phyloP scores from a whole-genome alignment of 2,329 filamentous ascomycete species.

The Fusarium verrucosum region DNA sequence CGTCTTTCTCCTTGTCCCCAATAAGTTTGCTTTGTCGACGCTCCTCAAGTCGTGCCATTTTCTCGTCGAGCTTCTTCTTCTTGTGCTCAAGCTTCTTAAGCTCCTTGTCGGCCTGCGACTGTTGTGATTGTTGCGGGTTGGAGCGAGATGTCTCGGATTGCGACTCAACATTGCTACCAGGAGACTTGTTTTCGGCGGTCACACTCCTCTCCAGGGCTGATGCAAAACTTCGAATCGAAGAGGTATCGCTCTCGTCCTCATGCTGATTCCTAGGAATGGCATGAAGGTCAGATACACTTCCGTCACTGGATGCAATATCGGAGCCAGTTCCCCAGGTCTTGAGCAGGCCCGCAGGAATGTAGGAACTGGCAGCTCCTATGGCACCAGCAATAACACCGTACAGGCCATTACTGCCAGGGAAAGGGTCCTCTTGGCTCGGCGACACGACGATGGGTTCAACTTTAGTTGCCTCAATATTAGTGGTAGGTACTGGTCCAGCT shows the following conservation, averaged over 20 bases:
- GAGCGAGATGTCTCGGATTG: conserved; percentile 54
- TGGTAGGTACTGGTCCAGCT: not conserved
- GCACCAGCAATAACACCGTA: conserved; percentile 66
- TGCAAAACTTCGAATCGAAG: conserved; percentile 59
- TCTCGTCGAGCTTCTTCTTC: conserved; percentile 69
- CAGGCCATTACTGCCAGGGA: conserved; percentile 57
- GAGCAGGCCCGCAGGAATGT: conserved; percentile 52
- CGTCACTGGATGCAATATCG: conserved; percentile 42
- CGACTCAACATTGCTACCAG: conserved; percentile 41
- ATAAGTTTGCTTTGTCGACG: conserved; percentile 56
- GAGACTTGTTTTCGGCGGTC: conserved; percentile 43
- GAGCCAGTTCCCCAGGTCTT: conserved; percentile 44
- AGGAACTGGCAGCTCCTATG: conserved; percentile 60
- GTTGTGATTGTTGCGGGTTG: conserved; percentile 36
- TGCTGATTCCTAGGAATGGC: conserved; percentile 38
- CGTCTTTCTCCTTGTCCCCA: conserved; percentile 62
- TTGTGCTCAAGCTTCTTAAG: conserved; percentile 70
- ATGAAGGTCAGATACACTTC: conserved; percentile 39
- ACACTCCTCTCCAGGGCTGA: conserved; percentile 56
- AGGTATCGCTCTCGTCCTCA: conserved; percentile 54
- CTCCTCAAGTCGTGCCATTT: conserved; percentile 64
- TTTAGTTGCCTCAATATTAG: conserved; percentile 48
- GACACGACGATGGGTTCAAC: conserved; percentile 31
- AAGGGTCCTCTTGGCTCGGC: conserved; percentile 42
- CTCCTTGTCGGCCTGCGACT: conserved; percentile 64